Evolutionary conservation across 1,284 basidiomycete species (phyloP), one percentile per base, ranked within the genome.

Genomic region (Fomitopsis palustris): DNA sequence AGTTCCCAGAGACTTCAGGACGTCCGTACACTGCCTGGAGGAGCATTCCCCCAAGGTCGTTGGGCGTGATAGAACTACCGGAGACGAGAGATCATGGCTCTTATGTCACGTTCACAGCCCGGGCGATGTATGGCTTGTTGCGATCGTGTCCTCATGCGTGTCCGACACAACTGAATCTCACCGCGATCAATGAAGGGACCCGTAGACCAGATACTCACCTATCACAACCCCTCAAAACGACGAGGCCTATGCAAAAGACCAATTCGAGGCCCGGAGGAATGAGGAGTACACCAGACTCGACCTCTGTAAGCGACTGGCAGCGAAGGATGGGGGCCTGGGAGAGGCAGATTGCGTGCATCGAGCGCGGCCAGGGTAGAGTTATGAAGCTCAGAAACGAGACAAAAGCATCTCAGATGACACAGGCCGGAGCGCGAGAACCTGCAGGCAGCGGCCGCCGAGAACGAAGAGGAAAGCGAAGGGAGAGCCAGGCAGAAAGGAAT

Each of bases 311-410:
- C 45, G 79, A 77, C 62, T 81, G 72, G 69, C 90, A 92, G 62
- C 90, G 89, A 63, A 92, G 80, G 63, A 84, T 88, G 42, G 86
- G 74, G 59, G 86, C 81, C 45, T 82, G 75, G 39, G 90, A 92
- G 61, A 92, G 76, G 73, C 90, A 92, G 67, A 84, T 73, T 60
- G 81, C 69, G 69, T 71, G 73, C 76, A 78, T 76, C 67, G 65
- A 69, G 67, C 63, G 60, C 54, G 53, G 53, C 38, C 57, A 33
- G 60, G 57, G 33, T 56, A n/a, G 16, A 10, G 10, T 56, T 61
- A 51, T 57, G 61, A 17, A 56, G 61, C 65, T 64, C 43, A 65
- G 63, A 63, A 57, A 54, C 52, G 38, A 57, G 62, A 61, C 58
- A 61, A 55, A 58, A 59, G 67, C 66, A 67, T 70, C 56, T 67